These are phyloP conservation scores for Globisporangium cystogenes DNA, from an alignment of 352 stramenopile genomes.

Conservation along the genomic window DNA sequence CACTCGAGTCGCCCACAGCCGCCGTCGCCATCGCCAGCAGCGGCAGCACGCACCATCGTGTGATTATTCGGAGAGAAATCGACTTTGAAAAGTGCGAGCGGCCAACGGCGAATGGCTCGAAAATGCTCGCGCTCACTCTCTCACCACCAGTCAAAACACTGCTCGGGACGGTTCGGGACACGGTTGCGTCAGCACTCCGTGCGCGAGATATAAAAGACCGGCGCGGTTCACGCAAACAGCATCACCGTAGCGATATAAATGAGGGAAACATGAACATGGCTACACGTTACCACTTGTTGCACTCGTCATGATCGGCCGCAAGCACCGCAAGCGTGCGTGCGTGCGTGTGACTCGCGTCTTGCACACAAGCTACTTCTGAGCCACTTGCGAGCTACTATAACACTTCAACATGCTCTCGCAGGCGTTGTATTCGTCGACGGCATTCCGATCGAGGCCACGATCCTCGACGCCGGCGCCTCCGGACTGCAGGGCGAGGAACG, in stretches of 20 bases:
- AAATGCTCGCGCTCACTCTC: constrained; percentile 11
- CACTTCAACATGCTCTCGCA: no score
- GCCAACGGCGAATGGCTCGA: constrained; percentile 45
- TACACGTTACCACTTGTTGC: not conserved
- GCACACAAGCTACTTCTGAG: no score
- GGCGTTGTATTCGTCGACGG: constrained; percentile 68
- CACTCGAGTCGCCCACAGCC: not conserved
- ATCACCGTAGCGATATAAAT: not conserved
- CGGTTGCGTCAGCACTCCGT: not conserved
- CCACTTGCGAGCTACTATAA: no score
- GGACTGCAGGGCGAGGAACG: constrained; percentile 31
- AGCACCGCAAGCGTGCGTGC: constrained; percentile 45
- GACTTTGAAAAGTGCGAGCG: constrained; percentile 77
- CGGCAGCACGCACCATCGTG: constrained; percentile 1
- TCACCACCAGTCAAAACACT: not conserved
- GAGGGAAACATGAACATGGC: not conserved
- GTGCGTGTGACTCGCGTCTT: no score
- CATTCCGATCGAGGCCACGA: constrained; percentile 62
- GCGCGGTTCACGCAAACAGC: not conserved
- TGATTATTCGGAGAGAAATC: constrained; percentile 69
- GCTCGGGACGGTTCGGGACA: not conserved
- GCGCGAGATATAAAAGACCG: not conserved
- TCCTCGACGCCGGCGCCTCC: constrained; percentile 42
- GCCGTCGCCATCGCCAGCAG: no score
- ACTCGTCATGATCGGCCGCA: constrained; percentile 40